Conservation (phyloP, 2,329 filamentous ascomycete genomes). For the Ceratocystis alfenasii region DNA sequence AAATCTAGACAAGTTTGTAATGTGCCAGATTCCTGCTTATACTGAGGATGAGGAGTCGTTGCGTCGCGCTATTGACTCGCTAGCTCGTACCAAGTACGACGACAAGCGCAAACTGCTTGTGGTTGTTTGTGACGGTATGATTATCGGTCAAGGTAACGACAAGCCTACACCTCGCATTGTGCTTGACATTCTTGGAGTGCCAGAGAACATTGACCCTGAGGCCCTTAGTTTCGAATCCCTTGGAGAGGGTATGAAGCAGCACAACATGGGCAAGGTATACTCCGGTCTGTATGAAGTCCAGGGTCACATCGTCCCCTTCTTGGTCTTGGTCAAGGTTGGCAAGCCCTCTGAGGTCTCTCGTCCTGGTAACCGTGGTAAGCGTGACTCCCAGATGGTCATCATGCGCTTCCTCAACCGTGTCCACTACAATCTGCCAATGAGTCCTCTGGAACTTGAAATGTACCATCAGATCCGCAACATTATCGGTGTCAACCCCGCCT, state of each 20-base stretch:
- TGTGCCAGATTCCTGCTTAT: conserved; percentile 94
- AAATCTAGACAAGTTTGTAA: conserved; percentile 95
- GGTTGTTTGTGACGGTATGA: conserved; percentile 95
- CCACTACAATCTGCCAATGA: conserved; percentile 95
- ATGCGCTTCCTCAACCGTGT: conserved; percentile 99
- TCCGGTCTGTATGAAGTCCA: conserved; percentile 96
- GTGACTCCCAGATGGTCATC: conserved; percentile 94
- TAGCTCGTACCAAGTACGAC: conserved; percentile 89
- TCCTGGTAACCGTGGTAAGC: conserved; percentile 93
- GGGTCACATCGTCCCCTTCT: conserved; percentile 93
- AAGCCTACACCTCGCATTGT: conserved; percentile 90
- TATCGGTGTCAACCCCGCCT: conserved; percentile 94
- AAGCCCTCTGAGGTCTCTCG: conserved; percentile 96
- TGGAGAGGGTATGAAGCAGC: conserved; percentile 90
- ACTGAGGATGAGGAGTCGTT: conserved; percentile 97
- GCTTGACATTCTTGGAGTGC: conserved; percentile 89
- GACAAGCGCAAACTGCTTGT: conserved; percentile 95
- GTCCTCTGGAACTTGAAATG: conserved; percentile 91
- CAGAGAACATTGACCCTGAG: conserved; percentile 86
- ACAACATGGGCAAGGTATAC: conserved; percentile 99
- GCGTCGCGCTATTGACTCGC: conserved; percentile 91
- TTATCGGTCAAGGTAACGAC: conserved; percentile 97
- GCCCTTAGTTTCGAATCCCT: conserved; percentile 93
- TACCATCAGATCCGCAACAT: conserved; percentile 98
- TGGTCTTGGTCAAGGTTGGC: conserved; percentile 93